Conservation (phyloP, 139 green algal species). For the Microglena sp. region DNA sequence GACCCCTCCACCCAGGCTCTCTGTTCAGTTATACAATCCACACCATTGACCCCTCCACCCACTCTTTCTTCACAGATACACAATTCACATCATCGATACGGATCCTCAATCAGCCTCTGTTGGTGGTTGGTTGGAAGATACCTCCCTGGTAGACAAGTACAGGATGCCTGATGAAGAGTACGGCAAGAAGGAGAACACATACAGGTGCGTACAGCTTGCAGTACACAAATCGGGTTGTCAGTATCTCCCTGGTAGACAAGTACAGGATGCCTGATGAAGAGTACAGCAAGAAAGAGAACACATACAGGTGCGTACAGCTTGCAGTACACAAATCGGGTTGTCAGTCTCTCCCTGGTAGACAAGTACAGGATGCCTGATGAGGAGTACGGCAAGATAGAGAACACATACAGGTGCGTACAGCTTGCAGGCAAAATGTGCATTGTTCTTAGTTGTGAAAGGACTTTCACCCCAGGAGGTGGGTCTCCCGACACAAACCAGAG, state of each 20-base stretch:
- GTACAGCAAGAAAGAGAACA: slow-evolving; percentile 83
- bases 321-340: too few relatives aligned
- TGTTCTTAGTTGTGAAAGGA: too few relatives aligned
- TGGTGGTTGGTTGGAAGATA: slow-evolving; percentile 93
- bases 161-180: slow-evolving; percentile 94
- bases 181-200: slow-evolving; percentile 78
- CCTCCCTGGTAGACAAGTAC: slow-evolving; percentile 93
- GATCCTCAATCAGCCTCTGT: slow-evolving; percentile 75
- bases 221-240: too few relatives aligned
- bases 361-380: slow-evolving; percentile 98
- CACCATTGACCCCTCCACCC: too few relatives aligned
- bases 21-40: too few relatives aligned
- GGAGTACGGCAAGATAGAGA: slow-evolving; percentile 80
- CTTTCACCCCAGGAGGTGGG: too few relatives aligned
- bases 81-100: slow-evolving; percentile 82
- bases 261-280: slow-evolving; percentile 94
- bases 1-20: too few relatives aligned
- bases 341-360: slow-evolving; percentile 83
- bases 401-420: slow-evolving; percentile 90
- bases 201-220: too few relatives aligned
- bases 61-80: too few relatives aligned
- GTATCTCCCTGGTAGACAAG: slow-evolving; percentile 93
- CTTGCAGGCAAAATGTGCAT: too few relatives aligned
- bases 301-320: too few relatives aligned
- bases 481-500: too few relatives aligned